Percentiles rank a stretch among this genome's conserved stretches.
Conservation (phyloP, 768 basidiomycete genomes). For the Leccinellum albellum region DNA sequence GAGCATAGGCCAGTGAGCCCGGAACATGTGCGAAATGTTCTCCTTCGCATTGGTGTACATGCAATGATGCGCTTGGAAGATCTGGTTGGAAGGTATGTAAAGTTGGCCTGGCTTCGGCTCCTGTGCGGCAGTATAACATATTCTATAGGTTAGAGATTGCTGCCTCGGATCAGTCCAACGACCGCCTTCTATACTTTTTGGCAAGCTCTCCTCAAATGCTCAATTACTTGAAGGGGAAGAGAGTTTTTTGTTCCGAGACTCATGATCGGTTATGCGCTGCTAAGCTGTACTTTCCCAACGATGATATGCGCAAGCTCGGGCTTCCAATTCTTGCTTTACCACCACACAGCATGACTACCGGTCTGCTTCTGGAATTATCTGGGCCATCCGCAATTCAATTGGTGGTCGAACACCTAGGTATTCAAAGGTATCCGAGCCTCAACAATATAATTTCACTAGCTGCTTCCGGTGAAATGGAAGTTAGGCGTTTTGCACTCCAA, state of each 20-base stretch:
- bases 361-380: neutral
- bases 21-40: constrained; percentile 4
- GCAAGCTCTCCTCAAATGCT: constrained; percentile 47
- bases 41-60: constrained; percentile 20
- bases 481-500: constrained; percentile 3
- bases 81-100: constrained; percentile 11
- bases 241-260: constrained; percentile 5
- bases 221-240: constrained; percentile 1
- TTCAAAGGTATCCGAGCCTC: constrained; percentile 1
- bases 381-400: neutral
- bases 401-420: constrained; percentile 4
- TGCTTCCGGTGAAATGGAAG: neutral
- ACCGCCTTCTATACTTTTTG: constrained; percentile 44
- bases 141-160: constrained; percentile 5
- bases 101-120: constrained; percentile 45
- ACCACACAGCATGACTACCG: neutral
- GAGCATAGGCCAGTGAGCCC: neutral
- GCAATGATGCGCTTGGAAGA: constrained; percentile 32
- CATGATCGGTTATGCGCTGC: constrained; percentile 1
- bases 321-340: constrained; percentile 64
- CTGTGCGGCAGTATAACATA: neutral
- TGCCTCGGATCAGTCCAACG: constrained; percentile 14
- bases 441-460: constrained; percentile 4
- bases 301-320: constrained; percentile 59
- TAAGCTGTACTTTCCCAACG: constrained; percentile 81